Percentiles rank a stretch among this genome's conserved stretches.
Evolutionary conservation across 2,329 filamentous ascomycete species (phyloP).

Genomic region (Blastomyces gilchristii): DNA sequence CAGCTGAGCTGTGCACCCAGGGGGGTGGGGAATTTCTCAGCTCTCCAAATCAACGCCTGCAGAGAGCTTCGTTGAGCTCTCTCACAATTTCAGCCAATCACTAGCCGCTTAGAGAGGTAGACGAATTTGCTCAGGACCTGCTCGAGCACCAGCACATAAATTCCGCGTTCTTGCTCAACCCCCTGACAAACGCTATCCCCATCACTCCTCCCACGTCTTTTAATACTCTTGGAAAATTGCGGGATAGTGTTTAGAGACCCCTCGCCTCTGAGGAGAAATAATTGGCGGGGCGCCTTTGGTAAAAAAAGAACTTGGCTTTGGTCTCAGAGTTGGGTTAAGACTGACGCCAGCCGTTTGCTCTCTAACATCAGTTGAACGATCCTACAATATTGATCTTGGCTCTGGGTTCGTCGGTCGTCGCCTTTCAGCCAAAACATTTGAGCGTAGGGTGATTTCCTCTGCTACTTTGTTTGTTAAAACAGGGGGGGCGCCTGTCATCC

Average conservation of each 20-base stretch:
- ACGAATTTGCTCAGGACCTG: not conserved
- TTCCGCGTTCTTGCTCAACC: not conserved
- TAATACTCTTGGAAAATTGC: not conserved
- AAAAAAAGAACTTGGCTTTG: not conserved
- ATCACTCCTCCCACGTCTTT: not conserved
- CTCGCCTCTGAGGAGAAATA: too few species aligned
- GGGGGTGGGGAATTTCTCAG: not conserved
- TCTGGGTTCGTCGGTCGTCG: not conserved
- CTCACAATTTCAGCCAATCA: not conserved
- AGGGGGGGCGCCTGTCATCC: too few species aligned
- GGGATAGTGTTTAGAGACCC: too few species aligned
- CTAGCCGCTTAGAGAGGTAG: not conserved
- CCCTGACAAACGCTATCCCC: not conserved
- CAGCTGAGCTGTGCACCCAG: not conserved
- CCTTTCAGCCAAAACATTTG: not conserved
- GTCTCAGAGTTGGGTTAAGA: not conserved
- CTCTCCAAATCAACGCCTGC: not conserved
- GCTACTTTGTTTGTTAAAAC: not conserved
- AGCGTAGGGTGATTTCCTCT: not conserved
- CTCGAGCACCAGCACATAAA: not conserved
- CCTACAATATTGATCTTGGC: not conserved
- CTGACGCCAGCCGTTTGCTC: not conserved
- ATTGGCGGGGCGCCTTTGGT: too few species aligned
- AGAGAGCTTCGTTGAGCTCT: too few species aligned
- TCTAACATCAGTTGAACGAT: not conserved